phyloP scores from a whole-genome alignment of 1,284 basidiomycete genomes.

The Trichosporon inkin region DNA sequence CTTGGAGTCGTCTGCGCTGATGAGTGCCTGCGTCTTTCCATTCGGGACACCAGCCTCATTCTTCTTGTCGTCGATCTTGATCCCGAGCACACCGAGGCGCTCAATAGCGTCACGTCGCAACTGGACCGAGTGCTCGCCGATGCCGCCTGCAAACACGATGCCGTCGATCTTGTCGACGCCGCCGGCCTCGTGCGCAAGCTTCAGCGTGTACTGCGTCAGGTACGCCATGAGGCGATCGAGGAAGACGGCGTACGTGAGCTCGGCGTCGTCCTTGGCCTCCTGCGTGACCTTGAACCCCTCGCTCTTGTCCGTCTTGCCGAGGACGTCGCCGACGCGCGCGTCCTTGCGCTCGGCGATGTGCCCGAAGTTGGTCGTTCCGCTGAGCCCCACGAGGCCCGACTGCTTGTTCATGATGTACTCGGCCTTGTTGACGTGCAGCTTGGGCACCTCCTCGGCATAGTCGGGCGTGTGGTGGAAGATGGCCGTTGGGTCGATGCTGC shows the following conservation, averaged over 20 bases:
- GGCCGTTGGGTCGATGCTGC: slow-evolving; percentile 73
- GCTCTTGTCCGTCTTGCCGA: slow-evolving; percentile 6
- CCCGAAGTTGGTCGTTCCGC: slow-evolving; percentile 72
- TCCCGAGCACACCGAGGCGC: slow-evolving; percentile 61
- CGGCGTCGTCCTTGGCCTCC: slow-evolving; percentile 37
- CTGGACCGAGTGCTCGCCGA: slow-evolving; percentile 67
- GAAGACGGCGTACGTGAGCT: slow-evolving; percentile 68
- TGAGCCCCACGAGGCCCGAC: slow-evolving; percentile 65
- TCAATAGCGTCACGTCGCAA: slow-evolving; percentile 60
- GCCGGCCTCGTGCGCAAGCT: slow-evolving; percentile 55
- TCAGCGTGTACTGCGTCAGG: slow-evolving; percentile 68
- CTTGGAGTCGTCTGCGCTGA: slow-evolving; percentile 44
- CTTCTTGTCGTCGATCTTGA: slow-evolving; percentile 53
- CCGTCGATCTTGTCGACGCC: slow-evolving; percentile 59
- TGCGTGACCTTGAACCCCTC: slow-evolving; percentile 28
- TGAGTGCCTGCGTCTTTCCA: slow-evolving; percentile 34
- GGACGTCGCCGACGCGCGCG: background rate
- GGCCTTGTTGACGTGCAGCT: slow-evolving; percentile 60
- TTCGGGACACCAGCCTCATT: slow-evolving; percentile 42
- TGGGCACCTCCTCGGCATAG: slow-evolving; percentile 57
- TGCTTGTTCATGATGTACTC: slow-evolving; percentile 71
- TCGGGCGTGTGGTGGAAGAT: slow-evolving; percentile 78
- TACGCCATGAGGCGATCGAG: slow-evolving; percentile 68
- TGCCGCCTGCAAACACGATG: slow-evolving; percentile 78
- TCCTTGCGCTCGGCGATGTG: slow-evolving; percentile 51